Conservation (phyloP, 2,329 filamentous ascomycete genomes). For the Hypoxylon sp. region DNA sequence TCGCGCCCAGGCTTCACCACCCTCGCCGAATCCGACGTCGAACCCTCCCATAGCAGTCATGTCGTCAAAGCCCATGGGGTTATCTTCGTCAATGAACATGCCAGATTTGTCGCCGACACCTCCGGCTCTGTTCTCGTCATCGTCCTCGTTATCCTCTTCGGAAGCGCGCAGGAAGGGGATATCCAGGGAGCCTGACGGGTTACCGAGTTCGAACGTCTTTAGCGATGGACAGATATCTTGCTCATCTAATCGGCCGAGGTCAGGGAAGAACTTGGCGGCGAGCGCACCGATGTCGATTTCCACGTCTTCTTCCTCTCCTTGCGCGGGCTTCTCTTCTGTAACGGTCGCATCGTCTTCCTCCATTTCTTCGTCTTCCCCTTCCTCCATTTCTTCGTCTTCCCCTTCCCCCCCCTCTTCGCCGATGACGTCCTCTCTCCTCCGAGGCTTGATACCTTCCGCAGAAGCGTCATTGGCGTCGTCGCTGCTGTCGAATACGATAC, state of each 20-base stretch:
- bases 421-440: constrained; percentile 47
- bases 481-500: constrained; percentile 98
- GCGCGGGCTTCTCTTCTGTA: constrained; percentile 53
- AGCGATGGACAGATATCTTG: constrained; percentile 95
- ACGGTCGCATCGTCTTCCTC: constrained; percentile 44
- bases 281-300: constrained; percentile 82
- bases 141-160: constrained; percentile 78
- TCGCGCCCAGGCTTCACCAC: constrained; percentile 93
- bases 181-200: constrained; percentile 83
- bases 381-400: constrained; percentile 47
- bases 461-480: constrained; percentile 74
- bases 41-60: constrained; percentile 77
- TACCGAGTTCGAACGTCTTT: constrained; percentile 90
- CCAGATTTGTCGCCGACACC: constrained; percentile 74
- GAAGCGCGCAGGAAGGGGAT: constrained; percentile 90
- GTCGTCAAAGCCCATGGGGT: constrained; percentile 81
- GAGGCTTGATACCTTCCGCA: constrained; percentile 49
- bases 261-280: constrained; percentile 83
- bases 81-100: constrained; percentile 86
- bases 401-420: constrained; percentile 50
- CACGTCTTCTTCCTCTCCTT: constrained; percentile 65
- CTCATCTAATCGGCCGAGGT: constrained; percentile 77
- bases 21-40: constrained; percentile 87
- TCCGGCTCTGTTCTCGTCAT: constrained; percentile 60
- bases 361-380: constrained; percentile 52